A percentile compares a stretch with the other conserved stretches of the same genome.
Conservation (phyloP, 805 yeast species). For the Yamadazyma nakazawae region DNA sequence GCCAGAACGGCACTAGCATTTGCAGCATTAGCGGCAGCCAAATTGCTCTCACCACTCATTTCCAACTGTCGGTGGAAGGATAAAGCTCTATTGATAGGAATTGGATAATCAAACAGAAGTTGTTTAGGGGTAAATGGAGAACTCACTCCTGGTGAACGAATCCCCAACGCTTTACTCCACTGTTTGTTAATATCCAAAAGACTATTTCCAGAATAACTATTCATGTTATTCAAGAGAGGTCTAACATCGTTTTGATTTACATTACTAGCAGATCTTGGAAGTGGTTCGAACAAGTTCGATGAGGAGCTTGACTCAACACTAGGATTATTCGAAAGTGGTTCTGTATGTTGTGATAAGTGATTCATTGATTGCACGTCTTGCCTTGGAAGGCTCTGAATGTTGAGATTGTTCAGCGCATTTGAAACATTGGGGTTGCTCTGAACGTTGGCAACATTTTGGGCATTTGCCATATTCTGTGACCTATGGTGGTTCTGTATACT, state of each 20-base stretch:
- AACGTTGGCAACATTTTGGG: background rate
- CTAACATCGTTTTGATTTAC: constrained; percentile 1
- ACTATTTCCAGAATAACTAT: constrained; percentile 1
- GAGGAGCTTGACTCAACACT: constrained; percentile 12
- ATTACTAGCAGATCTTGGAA: constrained; percentile 4
- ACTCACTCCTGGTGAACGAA: constrained; percentile 12
- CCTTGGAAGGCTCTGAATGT: background rate
- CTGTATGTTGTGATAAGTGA: background rate
- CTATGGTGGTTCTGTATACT: background rate
- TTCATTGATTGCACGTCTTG: background rate
- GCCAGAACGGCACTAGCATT: constrained; percentile 7
- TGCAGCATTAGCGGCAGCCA: constrained; percentile 6
- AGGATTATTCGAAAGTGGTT: constrained; percentile 3
- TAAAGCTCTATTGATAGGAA: constrained; percentile 14
- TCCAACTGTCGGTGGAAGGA: constrained; percentile 13
- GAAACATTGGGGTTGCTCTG: background rate
- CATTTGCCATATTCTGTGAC: background rate
- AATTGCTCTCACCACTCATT: constrained; percentile 1
- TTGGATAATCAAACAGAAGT: constrained; percentile 12
- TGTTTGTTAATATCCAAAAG: constrained; percentile 12
- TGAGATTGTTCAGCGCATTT: constrained; percentile 1
- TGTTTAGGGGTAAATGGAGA: constrained; percentile 14
- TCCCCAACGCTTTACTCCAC: constrained; percentile 16
- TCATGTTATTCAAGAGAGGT: constrained; percentile 4
- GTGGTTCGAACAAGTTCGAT: constrained; percentile 10